phyloP scores from a whole-genome alignment of 1,139 yeast genomes.

The Suhomyces atakaporum region DNA sequence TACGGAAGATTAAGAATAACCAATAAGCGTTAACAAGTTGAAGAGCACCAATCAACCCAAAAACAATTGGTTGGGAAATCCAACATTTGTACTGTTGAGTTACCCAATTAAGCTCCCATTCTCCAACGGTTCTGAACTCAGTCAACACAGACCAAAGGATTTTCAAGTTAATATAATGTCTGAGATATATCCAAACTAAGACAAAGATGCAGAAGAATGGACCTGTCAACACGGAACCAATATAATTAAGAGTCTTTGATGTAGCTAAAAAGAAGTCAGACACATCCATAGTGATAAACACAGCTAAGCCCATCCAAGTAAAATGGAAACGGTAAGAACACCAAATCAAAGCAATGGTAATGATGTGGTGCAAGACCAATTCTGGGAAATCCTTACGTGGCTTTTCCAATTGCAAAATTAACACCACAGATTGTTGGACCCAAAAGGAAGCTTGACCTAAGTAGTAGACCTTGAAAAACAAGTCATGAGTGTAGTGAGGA shows the following conservation, averaged over 20 bases:
- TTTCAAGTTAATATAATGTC: slow-evolving; percentile 80
- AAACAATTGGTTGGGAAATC: slow-evolving; percentile 90
- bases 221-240: slow-evolving; percentile 64
- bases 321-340: slow-evolving; percentile 92
- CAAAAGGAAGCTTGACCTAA: slow-evolving; percentile 94
- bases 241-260: slow-evolving; percentile 82
- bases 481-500: slow-evolving; percentile 80
- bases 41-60: slow-evolving; percentile 70
- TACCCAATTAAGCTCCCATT: slow-evolving; percentile 79
- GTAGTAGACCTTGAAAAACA: slow-evolving; percentile 76
- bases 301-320: slow-evolving; percentile 91
- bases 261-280: slow-evolving; percentile 86
- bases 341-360: slow-evolving; percentile 87
- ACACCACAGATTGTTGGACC: slow-evolving; percentile 90
- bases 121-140: slow-evolving; percentile 83
- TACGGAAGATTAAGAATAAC: slow-evolving; percentile 80
- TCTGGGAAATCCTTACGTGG: slow-evolving; percentile 94
- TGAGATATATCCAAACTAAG: slow-evolving; percentile 76
- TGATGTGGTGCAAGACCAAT: slow-evolving; percentile 87
- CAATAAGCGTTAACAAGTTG: slow-evolving; percentile 87
- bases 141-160: slow-evolving; percentile 88
- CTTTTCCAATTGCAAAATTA: slow-evolving; percentile 83
- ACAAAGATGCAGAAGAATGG: slow-evolving; percentile 73
- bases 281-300: slow-evolving; percentile 93
- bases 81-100: slow-evolving; percentile 95